Conservation (phyloP, 2,329 filamentous ascomycete species). For the Xylaria sp. region DNA sequence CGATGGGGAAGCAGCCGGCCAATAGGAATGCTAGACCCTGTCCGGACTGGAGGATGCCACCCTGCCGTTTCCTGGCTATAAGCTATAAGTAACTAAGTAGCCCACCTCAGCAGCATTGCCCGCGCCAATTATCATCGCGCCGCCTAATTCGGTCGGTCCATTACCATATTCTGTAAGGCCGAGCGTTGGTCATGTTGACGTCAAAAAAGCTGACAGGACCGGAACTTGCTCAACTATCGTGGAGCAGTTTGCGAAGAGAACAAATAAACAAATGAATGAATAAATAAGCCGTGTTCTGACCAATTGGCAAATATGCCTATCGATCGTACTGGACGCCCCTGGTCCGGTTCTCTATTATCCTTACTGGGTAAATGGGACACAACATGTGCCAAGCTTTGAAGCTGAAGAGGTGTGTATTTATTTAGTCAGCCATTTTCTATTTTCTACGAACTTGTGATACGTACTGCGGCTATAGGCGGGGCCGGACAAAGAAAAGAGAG, state of each 20-base stretch:
- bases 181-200: constrained; percentile 13
- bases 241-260: neutral
- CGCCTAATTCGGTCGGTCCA: constrained; percentile 29
- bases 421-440: neutral
- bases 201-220: constrained; percentile 8
- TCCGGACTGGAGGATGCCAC: constrained; percentile 33
- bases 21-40: constrained; percentile 29
- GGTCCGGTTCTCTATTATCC: neutral
- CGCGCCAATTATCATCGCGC: constrained; percentile 12
- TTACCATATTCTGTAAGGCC: constrained; percentile 6
- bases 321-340: neutral
- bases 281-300: neutral
- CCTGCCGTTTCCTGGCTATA: constrained; percentile 8
- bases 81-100: no score
- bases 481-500: neutral
- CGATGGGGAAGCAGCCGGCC: constrained; percentile 32
- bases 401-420: neutral
- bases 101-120: neutral
- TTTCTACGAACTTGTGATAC: neutral
- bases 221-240: neutral
- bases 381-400: constrained; percentile 3
- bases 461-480: neutral
- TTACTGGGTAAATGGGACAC: constrained; percentile 8
- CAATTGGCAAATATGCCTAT: neutral
- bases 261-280: neutral